phyloP scores from a whole-genome alignment of 2,329 filamentous ascomycete species.

The Aspergillus aculeatinus region DNA sequence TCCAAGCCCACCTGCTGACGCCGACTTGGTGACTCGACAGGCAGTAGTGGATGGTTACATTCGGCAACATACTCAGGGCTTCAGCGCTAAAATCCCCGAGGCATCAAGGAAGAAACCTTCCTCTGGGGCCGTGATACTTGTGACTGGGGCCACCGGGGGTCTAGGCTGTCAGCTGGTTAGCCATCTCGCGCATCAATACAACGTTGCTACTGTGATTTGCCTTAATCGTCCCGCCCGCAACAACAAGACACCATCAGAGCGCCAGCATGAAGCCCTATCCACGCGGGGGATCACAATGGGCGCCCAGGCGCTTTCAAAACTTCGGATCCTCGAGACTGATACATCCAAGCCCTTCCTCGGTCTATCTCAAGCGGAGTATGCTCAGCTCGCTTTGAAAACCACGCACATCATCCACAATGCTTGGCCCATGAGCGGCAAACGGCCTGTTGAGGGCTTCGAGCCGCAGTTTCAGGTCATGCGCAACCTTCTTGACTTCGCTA shows the following conservation, averaged over 20 bases:
- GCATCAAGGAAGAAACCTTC: too few species aligned
- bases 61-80: not conserved
- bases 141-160: conserved; percentile 45
- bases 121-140: conserved; percentile 28
- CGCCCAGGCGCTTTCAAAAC: conserved; percentile 29
- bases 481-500: conserved; percentile 44
- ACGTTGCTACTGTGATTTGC: conserved; percentile 42
- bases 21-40: too few species aligned
- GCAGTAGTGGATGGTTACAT: too few species aligned
- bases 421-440: conserved; percentile 28
- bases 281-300: conserved; percentile 25
- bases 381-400: conserved; percentile 34
- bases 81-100: too few species aligned
- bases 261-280: conserved; percentile 37
- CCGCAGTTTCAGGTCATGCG: conserved; percentile 46
- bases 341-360: conserved; percentile 52
- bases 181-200: conserved; percentile 28
- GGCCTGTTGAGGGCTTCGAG: conserved; percentile 20
- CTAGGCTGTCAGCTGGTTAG: conserved; percentile 44
- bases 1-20: too few species aligned
- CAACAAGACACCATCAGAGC: conserved; percentile 19
- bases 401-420: conserved; percentile 48
- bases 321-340: conserved; percentile 52
- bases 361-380: conserved; percentile 42
- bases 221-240: conserved; percentile 46